Percentiles rank a stretch among this genome's conserved stretches.
Conservation (phyloP, 2,329 filamentous ascomycete species). For the Huntiella savannae region DNA sequence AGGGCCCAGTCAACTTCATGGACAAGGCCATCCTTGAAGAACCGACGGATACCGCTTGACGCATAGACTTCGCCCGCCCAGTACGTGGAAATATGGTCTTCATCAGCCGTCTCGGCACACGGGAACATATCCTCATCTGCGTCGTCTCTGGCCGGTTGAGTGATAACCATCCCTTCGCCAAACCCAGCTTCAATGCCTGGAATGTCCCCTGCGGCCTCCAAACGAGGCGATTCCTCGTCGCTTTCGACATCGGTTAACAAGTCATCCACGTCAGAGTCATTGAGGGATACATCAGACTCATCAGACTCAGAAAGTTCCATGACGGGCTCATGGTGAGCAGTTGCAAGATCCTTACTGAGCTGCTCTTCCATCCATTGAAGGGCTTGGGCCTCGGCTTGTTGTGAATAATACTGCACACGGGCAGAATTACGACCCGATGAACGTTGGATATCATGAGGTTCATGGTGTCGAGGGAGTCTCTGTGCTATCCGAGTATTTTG, state of each 20-base stretch:
- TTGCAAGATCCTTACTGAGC: slow-evolving; percentile 13
- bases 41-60: slow-evolving; percentile 71
- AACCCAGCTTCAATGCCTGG: slow-evolving; percentile 57
- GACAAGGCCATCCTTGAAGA: slow-evolving; percentile 48
- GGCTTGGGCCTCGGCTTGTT: no score
- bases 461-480: no score
- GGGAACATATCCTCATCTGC: slow-evolving; percentile 71
- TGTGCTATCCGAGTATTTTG: background rate
- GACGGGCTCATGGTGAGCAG: slow-evolving; percentile 26
- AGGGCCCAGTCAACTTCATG: slow-evolving; percentile 96
- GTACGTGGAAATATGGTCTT: slow-evolving; percentile 68
- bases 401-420: no score
- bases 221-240: slow-evolving; percentile 2
- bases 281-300: slow-evolving; percentile 34
- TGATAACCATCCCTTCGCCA: slow-evolving; percentile 62
- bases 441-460: no score
- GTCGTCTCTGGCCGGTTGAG: slow-evolving; percentile 80
- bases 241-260: slow-evolving; percentile 7
- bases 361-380: no score
- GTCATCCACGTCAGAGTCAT: slow-evolving; percentile 26
- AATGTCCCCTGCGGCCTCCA: slow-evolving; percentile 51
- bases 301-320: slow-evolving; percentile 45
- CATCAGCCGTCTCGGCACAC: slow-evolving; percentile 40
- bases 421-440: no score
- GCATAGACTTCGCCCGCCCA: slow-evolving; percentile 71